Conservation (phyloP, 2,329 filamentous ascomycete species). For the Nannizzia gypsea region DNA sequence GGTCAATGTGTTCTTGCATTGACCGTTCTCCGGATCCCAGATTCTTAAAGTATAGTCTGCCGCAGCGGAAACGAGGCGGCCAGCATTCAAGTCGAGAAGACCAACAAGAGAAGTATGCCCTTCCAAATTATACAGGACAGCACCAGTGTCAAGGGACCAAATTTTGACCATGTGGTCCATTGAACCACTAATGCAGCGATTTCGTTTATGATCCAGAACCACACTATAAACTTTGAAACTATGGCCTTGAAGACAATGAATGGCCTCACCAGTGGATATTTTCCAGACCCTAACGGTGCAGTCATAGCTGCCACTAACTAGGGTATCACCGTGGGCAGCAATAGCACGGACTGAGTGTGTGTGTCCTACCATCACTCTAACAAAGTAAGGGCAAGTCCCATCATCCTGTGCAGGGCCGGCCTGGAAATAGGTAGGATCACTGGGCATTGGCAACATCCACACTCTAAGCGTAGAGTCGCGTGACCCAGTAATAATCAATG, state of each 20-base stretch:
- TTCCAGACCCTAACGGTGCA: constrained; percentile 92
- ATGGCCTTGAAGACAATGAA: constrained; percentile 77
- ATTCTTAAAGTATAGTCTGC: constrained; percentile 91
- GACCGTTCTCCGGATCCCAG: constrained; percentile 89
- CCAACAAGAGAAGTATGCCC: constrained; percentile 89
- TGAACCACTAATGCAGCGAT: constrained; percentile 91
- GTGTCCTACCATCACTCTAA: constrained; percentile 76
- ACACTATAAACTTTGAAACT: constrained; percentile 94
- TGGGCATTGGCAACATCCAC: constrained; percentile 79
- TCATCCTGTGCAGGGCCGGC: constrained; percentile 59
- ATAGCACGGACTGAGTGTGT: constrained; percentile 92
- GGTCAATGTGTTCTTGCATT: constrained; percentile 78
- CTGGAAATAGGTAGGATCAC: constrained; percentile 67
- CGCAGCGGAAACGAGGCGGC: constrained; percentile 84
- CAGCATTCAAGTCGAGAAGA: constrained; percentile 75
- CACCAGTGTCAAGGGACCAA: constrained; percentile 82
- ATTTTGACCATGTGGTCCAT: constrained; percentile 99
- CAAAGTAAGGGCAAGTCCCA: constrained; percentile 84
- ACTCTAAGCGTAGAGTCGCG: constrained; percentile 87
- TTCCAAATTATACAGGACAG: constrained; percentile 78
- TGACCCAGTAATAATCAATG: constrained; percentile 92
- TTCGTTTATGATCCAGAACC: constrained; percentile 79
- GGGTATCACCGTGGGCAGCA: constrained; percentile 81
- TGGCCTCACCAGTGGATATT: constrained; percentile 82
- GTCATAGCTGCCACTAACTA: constrained; percentile 97